Evolutionary conservation across 2,329 filamentous ascomycete species (phyloP), one percentile per base, ranked within the genome.

Genomic region (Diplodia seriata): DNA sequence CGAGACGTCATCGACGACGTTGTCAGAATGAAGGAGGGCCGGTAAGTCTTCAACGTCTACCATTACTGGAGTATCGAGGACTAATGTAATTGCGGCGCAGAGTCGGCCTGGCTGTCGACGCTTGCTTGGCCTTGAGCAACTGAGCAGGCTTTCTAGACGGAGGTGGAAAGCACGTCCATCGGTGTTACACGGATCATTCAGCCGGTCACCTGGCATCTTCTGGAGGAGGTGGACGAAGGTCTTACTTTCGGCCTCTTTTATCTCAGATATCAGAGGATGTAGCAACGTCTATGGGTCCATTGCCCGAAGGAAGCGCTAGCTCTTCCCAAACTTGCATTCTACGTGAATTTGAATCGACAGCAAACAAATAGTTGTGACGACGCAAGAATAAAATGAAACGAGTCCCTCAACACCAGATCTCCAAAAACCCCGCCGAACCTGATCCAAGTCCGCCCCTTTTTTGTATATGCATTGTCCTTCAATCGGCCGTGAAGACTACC

Each of bases 1-100:
- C 88, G 89, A 74, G 96, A 99, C 59, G 87, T 99, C 47, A 98
- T 99, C 76, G 94, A 94, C 74, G 95, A 99, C 81, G 95, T 99
- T 50, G 95, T 99, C 31, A 89, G 94, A 77, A 89, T 96, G 82
- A 97, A 99, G 81, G 90, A 97, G 80, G 96, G 95, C 76, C 88
- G 92, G 93, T 94, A 79, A 82, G 91, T 86, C 9, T 56, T 36
- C 43, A 43, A 54, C 14, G 8, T 33, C 61, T n/a, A 15, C 33
- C 26, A 36, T 15, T 12, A 29, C 12, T 7, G 11, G 3, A 29
- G 26, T 12, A 53, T 29, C 23, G 9, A 53, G 23, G 23, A 5
- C 50, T 53, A 29, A 53, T 14, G 11, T 4, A 53, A 18, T 53
- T 14, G 20, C 15, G 53, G 55, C 55, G 2, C 33, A 79, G 82